phyloP scores from a whole-genome alignment of 352 stramenopile genomes.

The Phytophthora tubulina region DNA sequence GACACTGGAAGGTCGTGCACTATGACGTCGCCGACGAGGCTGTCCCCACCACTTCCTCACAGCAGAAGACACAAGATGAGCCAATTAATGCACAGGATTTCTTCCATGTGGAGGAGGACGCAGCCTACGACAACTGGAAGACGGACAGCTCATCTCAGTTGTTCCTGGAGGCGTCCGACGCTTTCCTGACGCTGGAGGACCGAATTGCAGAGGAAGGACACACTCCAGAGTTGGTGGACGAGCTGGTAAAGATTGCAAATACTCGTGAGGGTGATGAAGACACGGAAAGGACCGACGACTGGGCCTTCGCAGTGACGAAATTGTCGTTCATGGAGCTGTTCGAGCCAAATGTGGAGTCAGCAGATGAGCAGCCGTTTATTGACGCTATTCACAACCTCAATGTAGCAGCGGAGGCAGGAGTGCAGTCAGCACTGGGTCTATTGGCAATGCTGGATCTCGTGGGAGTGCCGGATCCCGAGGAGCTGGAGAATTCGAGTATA shows the following conservation, averaged over 20 bases:
- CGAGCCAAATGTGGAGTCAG: conserved; percentile 36
- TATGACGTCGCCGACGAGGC: conserved; percentile 5
- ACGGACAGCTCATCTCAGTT: conserved; percentile 15
- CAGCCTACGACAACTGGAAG: conserved; percentile 13
- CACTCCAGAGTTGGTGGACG: conserved; percentile 47
- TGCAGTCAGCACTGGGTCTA: conserved; percentile 50
- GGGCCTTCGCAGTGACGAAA: conserved; percentile 59
- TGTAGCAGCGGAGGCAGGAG: conserved; percentile 52
- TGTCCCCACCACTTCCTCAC: neutral
- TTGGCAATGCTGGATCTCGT: conserved; percentile 69
- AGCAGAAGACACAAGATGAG: conserved; percentile 1
- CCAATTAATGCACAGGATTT: neutral
- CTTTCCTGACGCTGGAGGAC: conserved; percentile 63
- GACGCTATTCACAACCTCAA: conserved; percentile 57
- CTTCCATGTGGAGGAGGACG: conserved; percentile 12
- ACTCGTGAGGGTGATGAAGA: conserved; percentile 3
- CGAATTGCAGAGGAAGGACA: conserved; percentile 57
- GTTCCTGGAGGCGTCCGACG: conserved; percentile 49
- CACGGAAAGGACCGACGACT: conserved; percentile 46
- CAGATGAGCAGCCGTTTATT: conserved; percentile 42
- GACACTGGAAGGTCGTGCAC: conserved; percentile 20
- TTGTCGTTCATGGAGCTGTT: conserved; percentile 76
- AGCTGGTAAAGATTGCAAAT: conserved; percentile 40
- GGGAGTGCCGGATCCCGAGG: conserved; percentile 46
- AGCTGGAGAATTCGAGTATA: conserved; percentile 25